Conservation (phyloP, 2,329 filamentous ascomycete genomes). For the Penicillium brevicompactum region DNA sequence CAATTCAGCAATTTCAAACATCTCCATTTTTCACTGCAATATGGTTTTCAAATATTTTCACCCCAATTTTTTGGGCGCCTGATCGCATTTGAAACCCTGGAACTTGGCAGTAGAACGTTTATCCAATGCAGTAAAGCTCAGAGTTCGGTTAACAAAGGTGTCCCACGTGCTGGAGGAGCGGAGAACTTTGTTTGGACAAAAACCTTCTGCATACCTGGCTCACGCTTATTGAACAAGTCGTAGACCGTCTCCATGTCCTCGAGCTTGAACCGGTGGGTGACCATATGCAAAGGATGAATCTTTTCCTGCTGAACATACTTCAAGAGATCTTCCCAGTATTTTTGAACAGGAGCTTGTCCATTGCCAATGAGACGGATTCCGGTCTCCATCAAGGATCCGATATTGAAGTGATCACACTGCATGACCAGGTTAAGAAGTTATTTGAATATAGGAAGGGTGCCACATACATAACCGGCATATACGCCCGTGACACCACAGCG, state of each 20-base stretch:
- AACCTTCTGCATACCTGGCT: conserved; percentile 74
- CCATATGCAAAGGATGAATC: conserved; percentile 76
- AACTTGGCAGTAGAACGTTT: background rate
- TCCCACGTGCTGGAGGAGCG: conserved; percentile 50
- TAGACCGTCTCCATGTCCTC: background rate
- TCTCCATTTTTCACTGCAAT: background rate
- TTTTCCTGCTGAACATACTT: conserved; percentile 65
- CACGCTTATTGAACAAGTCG: conserved; percentile 41
- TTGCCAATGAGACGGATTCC: conserved; percentile 74
- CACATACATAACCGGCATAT: conserved; percentile 56
- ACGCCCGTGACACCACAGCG: conserved; percentile 66
- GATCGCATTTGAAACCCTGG: background rate
- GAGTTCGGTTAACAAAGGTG: conserved; percentile 43
- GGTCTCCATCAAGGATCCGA: conserved; percentile 80
- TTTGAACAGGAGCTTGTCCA: conserved; percentile 71
- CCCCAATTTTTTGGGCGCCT: background rate
- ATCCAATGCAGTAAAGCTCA: background rate
- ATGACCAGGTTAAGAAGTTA: background rate
- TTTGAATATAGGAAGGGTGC: conserved; percentile 18
- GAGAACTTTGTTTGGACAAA: conserved; percentile 64
- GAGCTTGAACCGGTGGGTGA: conserved; percentile 73
- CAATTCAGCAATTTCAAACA: background rate
- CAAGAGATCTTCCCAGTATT: conserved; percentile 78
- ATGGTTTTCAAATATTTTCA: background rate
- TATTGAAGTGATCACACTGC: conserved; percentile 70